Conservation (phyloP, 2,329 filamentous ascomycete genomes). For the Chalara sp. region DNA sequence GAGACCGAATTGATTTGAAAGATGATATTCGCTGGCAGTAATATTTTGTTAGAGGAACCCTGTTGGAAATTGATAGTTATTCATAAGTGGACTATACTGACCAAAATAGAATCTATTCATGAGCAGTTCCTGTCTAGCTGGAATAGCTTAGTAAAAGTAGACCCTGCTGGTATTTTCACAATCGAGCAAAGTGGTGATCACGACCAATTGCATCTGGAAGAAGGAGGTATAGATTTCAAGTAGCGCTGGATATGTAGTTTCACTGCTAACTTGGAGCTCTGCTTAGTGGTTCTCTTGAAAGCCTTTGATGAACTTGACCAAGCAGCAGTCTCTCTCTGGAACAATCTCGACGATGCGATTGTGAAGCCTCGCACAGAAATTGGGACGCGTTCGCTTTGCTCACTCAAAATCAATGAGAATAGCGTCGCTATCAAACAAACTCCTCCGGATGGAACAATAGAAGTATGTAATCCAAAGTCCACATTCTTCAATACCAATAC, state of each 20-base stretch:
- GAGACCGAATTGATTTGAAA: too few species aligned
- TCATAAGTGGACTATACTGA: too few species aligned
- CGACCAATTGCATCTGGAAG: not conserved
- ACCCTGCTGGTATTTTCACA: slow-evolving; percentile 48
- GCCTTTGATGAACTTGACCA: slow-evolving; percentile 56
- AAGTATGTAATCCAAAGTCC: not conserved
- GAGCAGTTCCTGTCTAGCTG: slow-evolving; percentile 65
- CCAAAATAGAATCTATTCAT: slow-evolving; percentile 42
- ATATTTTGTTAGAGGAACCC: too few species aligned
- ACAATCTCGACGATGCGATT: slow-evolving; percentile 54
- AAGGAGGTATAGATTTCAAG: not conserved
- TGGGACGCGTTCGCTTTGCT: slow-evolving; percentile 17
- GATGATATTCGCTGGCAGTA: too few species aligned
- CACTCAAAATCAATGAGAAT: not conserved
- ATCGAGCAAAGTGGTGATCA: slow-evolving; percentile 32
- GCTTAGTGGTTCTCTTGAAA: slow-evolving; percentile 47
- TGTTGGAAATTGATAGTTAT: too few species aligned
- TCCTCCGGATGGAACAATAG: not conserved
- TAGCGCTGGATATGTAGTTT: not conserved
- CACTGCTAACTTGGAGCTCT: not conserved
- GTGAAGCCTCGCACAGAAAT: slow-evolving; percentile 52
- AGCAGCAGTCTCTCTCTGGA: slow-evolving; percentile 54
- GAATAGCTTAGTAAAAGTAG: slow-evolving; percentile 58
- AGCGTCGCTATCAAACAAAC: not conserved
- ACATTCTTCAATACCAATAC: not conserved